Conservation (phyloP, 805 yeast genomes). For the Myxozyma vanderwaltii region DNA sequence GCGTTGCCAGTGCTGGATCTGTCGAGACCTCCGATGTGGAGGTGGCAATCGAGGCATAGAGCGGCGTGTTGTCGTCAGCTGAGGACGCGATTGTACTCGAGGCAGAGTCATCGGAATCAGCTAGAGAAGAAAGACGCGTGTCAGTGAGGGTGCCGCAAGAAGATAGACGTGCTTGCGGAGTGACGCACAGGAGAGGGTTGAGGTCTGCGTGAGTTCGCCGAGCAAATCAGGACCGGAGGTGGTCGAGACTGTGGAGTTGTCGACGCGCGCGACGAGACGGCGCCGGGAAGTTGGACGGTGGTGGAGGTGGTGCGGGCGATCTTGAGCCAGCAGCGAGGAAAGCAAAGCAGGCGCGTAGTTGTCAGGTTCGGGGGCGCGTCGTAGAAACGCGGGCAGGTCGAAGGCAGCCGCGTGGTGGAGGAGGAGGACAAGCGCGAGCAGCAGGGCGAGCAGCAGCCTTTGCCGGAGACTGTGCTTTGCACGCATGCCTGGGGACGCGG, state of each 20-base stretch:
- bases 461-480: slow-evolving; percentile 8
- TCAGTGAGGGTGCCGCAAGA: not conserved
- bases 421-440: slow-evolving; percentile 7
- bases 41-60: not conserved
- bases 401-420: not conserved
- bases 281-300: slow-evolving; percentile 12
- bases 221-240: slow-evolving; percentile 1
- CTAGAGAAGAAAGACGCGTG: not conserved
- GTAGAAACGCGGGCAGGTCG: slow-evolving; percentile 5
- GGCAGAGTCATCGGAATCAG: not conserved
- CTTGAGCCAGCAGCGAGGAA: slow-evolving; percentile 7
- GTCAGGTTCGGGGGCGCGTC: slow-evolving; percentile 4
- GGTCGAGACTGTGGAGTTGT: slow-evolving; percentile 8
- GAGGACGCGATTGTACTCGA: not conserved
- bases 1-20: too few relatives aligned
- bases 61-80: not conserved
- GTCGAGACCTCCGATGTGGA: too few relatives aligned
- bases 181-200: slow-evolving; percentile 1
- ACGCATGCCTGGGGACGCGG: slow-evolving; percentile 12
- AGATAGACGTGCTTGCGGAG: not conserved
- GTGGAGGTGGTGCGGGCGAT: slow-evolving; percentile 16
- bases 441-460: slow-evolving; percentile 13
- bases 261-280: slow-evolving; percentile 20
- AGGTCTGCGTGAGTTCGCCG: not conserved
- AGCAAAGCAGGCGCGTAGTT: not conserved